Evolutionary conservation across 768 basidiomycete genomes (phyloP), one percentile per base, ranked within the genome.

Genomic region (Leccinum incarnatum): DNA sequence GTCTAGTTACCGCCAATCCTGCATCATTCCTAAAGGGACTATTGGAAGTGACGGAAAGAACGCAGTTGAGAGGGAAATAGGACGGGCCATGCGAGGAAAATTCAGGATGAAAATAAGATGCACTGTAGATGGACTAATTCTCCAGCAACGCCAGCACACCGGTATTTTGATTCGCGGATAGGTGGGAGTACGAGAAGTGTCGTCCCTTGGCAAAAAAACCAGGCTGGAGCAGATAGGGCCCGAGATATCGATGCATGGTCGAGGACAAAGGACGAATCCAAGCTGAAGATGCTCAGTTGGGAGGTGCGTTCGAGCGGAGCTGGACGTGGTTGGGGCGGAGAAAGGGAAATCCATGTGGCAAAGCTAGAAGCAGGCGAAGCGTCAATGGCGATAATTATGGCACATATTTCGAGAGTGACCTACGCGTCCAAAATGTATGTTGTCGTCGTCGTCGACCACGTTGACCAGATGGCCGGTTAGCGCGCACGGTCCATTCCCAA

Each of bases 301-400:
- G 37, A 42, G n/a, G 17, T n/a, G 48, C 51, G 71, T 74, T 74
- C 56, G 73, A 74, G 72, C 72, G 72, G 72, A 73, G 72, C 71
- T 72, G 61, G 60, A 53, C 34, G 54, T 65, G 68, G 69, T 72
- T 72, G 66, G 66, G 72, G 64, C 72, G 72, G 72, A 72, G 72
- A 72, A 69, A 62, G 46, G 56, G 61, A 67, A 45, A 63, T 59
- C 23, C 62, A 68, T 72, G 68, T 63, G 64, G 62, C 66, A 62
- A 40, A 50, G 36, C 48, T 58, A 65, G 61, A 61, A 61, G 57
- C 58, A 27, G 52, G 54, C 57, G 50, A 62, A 52, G 34, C 36
- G 57, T 57, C 51, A 65, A 36, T 49, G 53, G 30, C 37, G 63
- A 64, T 60, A 64, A 64, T 66, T 72, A 71, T 73, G 66, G 70